Evolutionary conservation across 2,329 filamentous ascomycete genomes (phyloP), one percentile per base, ranked within the genome.

Genomic region (Annulohypoxylon truncatum): DNA sequence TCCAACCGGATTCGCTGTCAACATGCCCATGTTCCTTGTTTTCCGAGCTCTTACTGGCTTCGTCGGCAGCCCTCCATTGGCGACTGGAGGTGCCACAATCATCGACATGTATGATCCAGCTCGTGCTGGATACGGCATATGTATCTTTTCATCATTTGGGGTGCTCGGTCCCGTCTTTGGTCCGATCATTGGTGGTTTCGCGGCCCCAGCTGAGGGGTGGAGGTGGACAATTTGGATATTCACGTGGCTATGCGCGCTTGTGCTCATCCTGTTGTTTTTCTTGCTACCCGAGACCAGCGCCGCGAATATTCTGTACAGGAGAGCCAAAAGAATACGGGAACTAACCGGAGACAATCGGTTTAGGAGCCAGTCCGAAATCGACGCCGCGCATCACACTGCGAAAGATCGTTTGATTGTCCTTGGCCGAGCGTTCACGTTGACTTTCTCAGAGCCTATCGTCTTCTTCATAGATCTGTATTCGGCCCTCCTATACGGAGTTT

Each of bases 281-380:
- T 80, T 83, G 58, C 79, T 89, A 7, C 87, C 87, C 0, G 86
- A 89, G 74, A 89, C 87, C 0, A 81, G 76, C 10, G 75, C 82
- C 0, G 75, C 80, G 1, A 87, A 83, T 59, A 87, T 89, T 67
- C 79, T 89, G 1, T 79, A 84, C 46, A 81, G 81, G 13, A 82
- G 86, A 12, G 84, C 86, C 1, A 75, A 77, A 24, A 82, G 87
- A 4, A 79, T 89, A 5, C 79, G 87, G 26, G 68, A 68, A 35
- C 26, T 68, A 0, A 73, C 73, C 0, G 74, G 75, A 0, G 68
- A 76, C 40, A 42, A 64, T 15, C 62, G 68, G 26, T 79, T 91
- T 28, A 78, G 84, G 48, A 80, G 89, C 57, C 86, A 90, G 78
- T 87, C 87, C 2, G 75, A 76, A 82, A 82, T 72, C 73, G 84